Percentiles rank a stretch among this genome's conserved stretches.
phyloP scores from a whole-genome alignment of 768 basidiomycete species.

The Pleurotus tuoliensis region DNA sequence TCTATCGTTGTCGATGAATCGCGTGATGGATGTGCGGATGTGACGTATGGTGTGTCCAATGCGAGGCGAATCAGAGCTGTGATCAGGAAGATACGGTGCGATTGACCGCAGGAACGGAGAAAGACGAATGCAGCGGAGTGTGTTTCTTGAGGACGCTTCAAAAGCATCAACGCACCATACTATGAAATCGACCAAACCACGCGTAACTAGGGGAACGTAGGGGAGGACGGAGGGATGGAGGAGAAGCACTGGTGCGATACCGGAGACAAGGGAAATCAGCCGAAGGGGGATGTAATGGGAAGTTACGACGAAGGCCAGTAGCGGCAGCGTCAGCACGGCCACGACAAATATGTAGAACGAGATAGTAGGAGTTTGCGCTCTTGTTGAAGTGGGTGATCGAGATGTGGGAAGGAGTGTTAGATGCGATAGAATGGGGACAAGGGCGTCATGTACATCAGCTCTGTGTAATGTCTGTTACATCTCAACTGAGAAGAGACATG shows the following conservation, averaged over 20 bases:
- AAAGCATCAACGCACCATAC: neutral
- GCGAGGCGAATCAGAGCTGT: neutral
- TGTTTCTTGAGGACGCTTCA: no score
- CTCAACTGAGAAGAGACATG: neutral
- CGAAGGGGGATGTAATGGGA: conserved; percentile 47
- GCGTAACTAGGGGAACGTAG: conserved; percentile 23
- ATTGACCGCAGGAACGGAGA: neutral
- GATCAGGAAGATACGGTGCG: neutral
- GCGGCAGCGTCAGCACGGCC: conserved; percentile 44
- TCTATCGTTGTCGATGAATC: conserved; percentile 59
- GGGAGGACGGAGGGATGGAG: conserved; percentile 45
- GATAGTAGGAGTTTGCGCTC: conserved; percentile 27
- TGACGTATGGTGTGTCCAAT: neutral
- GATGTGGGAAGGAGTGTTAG: conserved; percentile 35
- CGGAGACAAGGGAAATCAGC: conserved; percentile 40
- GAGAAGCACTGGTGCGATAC: conserved; percentile 46
- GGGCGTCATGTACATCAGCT: conserved; percentile 55
- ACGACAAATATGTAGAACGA: conserved; percentile 23
- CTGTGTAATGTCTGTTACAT: conserved; percentile 27
- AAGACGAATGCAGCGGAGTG: neutral
- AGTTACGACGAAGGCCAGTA: conserved; percentile 43
- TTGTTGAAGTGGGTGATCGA: conserved; percentile 14
- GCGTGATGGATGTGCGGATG: conserved; percentile 24
- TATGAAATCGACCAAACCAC: neutral
- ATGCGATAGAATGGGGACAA: conserved; percentile 47